A percentile compares a stretch with the other conserved stretches of the same genome.
Evolutionary conservation across 1,139 yeast species (phyloP).

Genomic region (Suhomyces bolitotheri): DNA sequence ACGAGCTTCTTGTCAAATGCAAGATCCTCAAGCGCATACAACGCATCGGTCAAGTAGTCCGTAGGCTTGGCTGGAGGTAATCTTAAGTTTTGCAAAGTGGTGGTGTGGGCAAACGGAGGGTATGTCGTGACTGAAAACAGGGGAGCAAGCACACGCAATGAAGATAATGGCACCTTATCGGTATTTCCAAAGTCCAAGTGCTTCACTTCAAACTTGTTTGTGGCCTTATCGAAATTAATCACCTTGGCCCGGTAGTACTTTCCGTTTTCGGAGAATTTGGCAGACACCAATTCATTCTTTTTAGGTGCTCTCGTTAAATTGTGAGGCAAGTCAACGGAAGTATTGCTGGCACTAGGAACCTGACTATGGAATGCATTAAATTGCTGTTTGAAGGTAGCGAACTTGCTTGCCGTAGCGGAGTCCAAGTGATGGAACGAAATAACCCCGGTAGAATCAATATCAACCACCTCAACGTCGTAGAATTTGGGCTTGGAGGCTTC

Average conservation of each 20-base stretch:
- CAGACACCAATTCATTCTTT: constrained; percentile 61
- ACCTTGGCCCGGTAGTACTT: constrained; percentile 65
- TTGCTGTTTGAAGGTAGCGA: constrained; percentile 45
- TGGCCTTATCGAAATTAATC: constrained; percentile 47
- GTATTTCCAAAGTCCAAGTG: constrained; percentile 68
- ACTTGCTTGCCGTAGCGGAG: constrained; percentile 32
- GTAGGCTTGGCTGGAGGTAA: constrained; percentile 62
- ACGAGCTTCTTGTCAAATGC: constrained; percentile 59
- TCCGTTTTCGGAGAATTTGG: constrained; percentile 53
- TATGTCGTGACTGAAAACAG: constrained; percentile 43
- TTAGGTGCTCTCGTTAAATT: constrained; percentile 49
- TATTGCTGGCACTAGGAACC: constrained; percentile 37
- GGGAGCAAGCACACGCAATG: constrained; percentile 57
- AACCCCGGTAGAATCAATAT: constrained; percentile 49
- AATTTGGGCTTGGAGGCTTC: constrained; percentile 48
- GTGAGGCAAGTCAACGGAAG: constrained; percentile 48
- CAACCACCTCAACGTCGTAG: constrained; percentile 63
- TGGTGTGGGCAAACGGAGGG: constrained; percentile 61
- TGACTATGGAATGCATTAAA: constrained; percentile 49
- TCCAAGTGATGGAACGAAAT: constrained; percentile 54
- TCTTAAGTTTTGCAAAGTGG: constrained; percentile 55
- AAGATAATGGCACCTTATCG: constrained; percentile 47
- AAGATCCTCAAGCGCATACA: constrained; percentile 56
- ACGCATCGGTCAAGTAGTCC: constrained; percentile 61
- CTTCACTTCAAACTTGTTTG: constrained; percentile 51